Evolutionary conservation across 2,329 filamentous ascomycete genomes (phyloP), one percentile per base, ranked within the genome.

Genomic region (Pyricularia grisea): DNA sequence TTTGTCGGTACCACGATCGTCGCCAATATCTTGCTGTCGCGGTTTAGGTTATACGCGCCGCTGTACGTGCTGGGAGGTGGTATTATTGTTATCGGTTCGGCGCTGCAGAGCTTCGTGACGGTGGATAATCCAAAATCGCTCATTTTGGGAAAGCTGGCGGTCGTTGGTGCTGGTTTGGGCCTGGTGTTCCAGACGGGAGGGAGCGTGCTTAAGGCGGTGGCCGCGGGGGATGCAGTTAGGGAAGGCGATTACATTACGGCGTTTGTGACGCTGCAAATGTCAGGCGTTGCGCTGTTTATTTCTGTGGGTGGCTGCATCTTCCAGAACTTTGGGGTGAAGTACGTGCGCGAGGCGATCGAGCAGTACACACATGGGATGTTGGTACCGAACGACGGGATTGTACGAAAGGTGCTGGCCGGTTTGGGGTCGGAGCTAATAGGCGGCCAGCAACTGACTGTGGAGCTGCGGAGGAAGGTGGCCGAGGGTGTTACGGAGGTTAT

Each of bases 41-140:
- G 73, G 1, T 70, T 79, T 2, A 77, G 79, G 33, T 76, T 76
- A 50, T 84, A 83, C 71, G 75, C 74, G 58, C 71, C 73, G 6
- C 74, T 78, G 65, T 79, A 76, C 70, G 65, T 78, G n/a, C n/a
- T 73, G 1, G 77, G 74, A 0, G 76, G 74, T 3, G 71, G 70
- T 17, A 33, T 77, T n/a, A 71, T 74, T 9, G 55, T 77, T 27
- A 71, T 73, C 1, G 76, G 74, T 1, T 10, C 20, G 10, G 27
- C 27, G 27, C 7, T 74, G 74, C 1, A 73, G 73, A 4, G 69
- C 75, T 20, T 72, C 61, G 11, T 65, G 63, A n/a, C 27, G 12
- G 27, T 65, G 27, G 63, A 28, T 10, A 23, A 65, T n/a, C 17
- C 63, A 10, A 65, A 31, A 10, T 14, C 20, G 20, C 63, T 65